Conservation (phyloP, 2,329 filamentous ascomycete genomes). For the Alternaria sp. region DNA sequence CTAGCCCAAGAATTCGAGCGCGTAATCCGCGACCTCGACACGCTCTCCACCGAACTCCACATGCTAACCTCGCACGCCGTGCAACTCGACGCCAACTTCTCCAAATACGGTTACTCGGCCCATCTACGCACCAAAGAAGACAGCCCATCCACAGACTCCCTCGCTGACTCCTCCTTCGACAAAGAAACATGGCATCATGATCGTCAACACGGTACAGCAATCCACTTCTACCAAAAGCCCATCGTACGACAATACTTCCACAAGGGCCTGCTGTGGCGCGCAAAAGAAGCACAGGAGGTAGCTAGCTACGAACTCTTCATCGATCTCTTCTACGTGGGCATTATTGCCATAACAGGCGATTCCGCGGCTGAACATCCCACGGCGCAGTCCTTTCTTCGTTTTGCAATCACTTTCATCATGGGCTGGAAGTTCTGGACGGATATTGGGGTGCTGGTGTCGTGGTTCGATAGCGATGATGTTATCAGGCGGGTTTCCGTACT, state of each 20-base stretch:
- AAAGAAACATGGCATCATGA: constrained; percentile 47
- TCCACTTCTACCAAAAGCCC: constrained; percentile 66
- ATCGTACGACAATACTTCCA: constrained; percentile 71
- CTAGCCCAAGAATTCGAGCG: constrained; percentile 64
- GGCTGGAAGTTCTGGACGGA: constrained; percentile 71
- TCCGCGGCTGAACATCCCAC: constrained; percentile 63
- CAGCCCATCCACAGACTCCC: constrained; percentile 7
- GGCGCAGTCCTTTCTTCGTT: constrained; percentile 63
- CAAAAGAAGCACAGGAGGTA: constrained; percentile 64
- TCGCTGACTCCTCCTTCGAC: constrained; percentile 36
- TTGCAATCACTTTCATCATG: constrained; percentile 67
- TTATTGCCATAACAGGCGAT: constrained; percentile 69
- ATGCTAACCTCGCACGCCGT: constrained; percentile 61
- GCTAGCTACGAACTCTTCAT: constrained; percentile 70
- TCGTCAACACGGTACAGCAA: constrained; percentile 51
- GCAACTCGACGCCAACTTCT: constrained; percentile 66
- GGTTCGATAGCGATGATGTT: constrained; percentile 69
- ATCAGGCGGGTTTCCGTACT: constrained; percentile 64
- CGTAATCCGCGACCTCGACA: constrained; percentile 61
- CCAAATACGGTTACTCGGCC: constrained; percentile 68
- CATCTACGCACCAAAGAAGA: constrained; percentile 55
- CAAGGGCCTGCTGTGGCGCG: constrained; percentile 68
- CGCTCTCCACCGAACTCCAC: constrained; percentile 61
- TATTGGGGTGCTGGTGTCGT: constrained; percentile 62
- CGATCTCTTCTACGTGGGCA: constrained; percentile 69